Evolutionary conservation across 2,329 filamentous ascomycete genomes (phyloP).

Genomic region (Drechslerella stenobrocha): DNA sequence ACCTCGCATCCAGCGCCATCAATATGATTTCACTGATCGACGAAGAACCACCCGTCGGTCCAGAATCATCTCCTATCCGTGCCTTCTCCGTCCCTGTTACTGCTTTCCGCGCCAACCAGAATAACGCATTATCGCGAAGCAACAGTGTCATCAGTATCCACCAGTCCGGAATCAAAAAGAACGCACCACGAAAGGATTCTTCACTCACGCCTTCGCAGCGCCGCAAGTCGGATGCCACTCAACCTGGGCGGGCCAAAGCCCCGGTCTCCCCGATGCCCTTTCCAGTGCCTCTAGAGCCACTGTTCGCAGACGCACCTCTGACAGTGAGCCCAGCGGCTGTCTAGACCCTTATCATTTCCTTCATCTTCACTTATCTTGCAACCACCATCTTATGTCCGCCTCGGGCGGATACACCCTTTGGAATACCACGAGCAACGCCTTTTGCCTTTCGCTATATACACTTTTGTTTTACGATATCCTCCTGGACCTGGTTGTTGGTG

Average conservation of each 20-base stretch:
- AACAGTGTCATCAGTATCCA: constrained; percentile 39
- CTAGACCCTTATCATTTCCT: constrained; percentile 11
- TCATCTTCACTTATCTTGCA: constrained; percentile 2
- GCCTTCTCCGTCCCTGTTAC: constrained; percentile 44
- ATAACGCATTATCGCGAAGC: constrained; percentile 33
- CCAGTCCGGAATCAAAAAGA: constrained; percentile 39
- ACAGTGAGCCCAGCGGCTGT: constrained; percentile 26
- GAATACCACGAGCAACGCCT: too few species aligned
- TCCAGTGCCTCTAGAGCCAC: constrained; percentile 34
- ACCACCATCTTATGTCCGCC: not conserved
- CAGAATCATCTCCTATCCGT: constrained; percentile 36
- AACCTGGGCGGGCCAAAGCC: constrained; percentile 24
- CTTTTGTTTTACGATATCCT: constrained; percentile 42
- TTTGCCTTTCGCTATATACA: constrained; percentile 24
- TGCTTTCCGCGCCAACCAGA: constrained; percentile 44
- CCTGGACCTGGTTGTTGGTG: constrained; percentile 24
- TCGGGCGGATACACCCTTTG: not conserved
- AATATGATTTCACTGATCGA: constrained; percentile 13
- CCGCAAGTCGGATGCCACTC: constrained; percentile 43
- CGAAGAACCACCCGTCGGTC: constrained; percentile 8
- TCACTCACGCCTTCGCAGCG: constrained; percentile 45
- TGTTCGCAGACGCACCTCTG: constrained; percentile 33
- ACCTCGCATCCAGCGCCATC: constrained; percentile 8
- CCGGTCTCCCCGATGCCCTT: constrained; percentile 22
- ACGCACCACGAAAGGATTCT: constrained; percentile 43